Evolutionary conservation across 352 stramenopile genomes (phyloP).

Genomic region (Pythium periplocum): DNA sequence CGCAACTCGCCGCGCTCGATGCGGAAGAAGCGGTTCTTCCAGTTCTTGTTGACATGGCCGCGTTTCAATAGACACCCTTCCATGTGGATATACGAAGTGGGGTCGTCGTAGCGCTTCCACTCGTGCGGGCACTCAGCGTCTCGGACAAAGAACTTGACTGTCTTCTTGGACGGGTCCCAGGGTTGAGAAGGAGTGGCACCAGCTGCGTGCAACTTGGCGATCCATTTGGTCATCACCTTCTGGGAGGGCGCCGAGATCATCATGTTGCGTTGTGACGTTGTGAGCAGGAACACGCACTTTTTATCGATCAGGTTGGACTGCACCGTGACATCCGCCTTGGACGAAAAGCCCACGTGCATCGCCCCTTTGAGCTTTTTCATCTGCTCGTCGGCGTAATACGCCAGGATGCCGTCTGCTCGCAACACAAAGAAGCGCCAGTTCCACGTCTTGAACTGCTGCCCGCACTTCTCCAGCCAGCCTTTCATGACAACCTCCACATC

Average conservation of each 20-base stretch:
- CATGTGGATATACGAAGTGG: slow-evolving; percentile 84
- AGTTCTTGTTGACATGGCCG: slow-evolving; percentile 83
- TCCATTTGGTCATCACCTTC: slow-evolving; percentile 81
- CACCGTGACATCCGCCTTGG: slow-evolving; percentile 75
- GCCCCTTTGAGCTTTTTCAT: slow-evolving; percentile 74
- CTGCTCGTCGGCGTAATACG: slow-evolving; percentile 75
- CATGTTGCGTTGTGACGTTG: slow-evolving; percentile 66
- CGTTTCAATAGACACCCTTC: slow-evolving; percentile 80
- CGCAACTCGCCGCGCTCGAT: slow-evolving; percentile 75
- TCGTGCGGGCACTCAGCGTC: slow-evolving; percentile 70
- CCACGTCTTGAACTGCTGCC: slow-evolving; percentile 88
- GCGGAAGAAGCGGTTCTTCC: slow-evolving; percentile 86
- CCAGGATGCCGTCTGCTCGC: slow-evolving; percentile 70
- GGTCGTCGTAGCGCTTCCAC: slow-evolving; percentile 84
- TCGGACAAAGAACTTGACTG: slow-evolving; percentile 77
- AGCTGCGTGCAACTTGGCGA: slow-evolving; percentile 62
- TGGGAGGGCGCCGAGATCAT: slow-evolving; percentile 78
- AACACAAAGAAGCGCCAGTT: slow-evolving; percentile 88
- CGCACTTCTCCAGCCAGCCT: slow-evolving; percentile 86
- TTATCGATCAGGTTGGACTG: slow-evolving; percentile 81
- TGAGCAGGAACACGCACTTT: slow-evolving; percentile 78
- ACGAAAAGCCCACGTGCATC: slow-evolving; percentile 65
- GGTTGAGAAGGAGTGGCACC: slow-evolving; percentile 59
- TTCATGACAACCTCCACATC: slow-evolving; percentile 76
- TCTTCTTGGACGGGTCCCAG: slow-evolving; percentile 77